phyloP scores from a whole-genome alignment of 352 stramenopile genomes.

The Aphanomyces stellatus region DNA sequence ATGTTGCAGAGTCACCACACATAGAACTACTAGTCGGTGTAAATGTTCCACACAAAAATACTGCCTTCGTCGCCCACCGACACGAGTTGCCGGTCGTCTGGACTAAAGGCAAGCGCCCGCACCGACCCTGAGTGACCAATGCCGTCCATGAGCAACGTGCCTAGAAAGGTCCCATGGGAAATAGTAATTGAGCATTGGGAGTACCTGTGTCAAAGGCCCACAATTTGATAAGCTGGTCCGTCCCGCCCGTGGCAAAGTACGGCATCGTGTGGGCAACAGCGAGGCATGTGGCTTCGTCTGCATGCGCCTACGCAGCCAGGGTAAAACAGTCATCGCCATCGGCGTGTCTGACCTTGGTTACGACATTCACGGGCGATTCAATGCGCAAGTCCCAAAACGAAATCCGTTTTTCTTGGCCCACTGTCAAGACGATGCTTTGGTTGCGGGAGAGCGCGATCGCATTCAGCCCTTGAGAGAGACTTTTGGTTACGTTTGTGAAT shows the following conservation, averaged over 20 bases:
- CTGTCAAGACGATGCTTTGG: conserved; percentile 84
- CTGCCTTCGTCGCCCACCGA: conserved; percentile 86
- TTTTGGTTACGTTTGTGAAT: neutral
- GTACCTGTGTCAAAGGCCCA: conserved; percentile 59
- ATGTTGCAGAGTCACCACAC: conserved; percentile 33
- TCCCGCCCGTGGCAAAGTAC: conserved; percentile 84
- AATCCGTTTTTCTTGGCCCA: conserved; percentile 89
- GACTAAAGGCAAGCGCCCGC: conserved; percentile 71
- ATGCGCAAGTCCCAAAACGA: conserved; percentile 89
- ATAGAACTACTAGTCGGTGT: conserved; percentile 30
- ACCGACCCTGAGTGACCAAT: conserved; percentile 74
- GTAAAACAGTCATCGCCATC: neutral
- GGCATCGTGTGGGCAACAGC: conserved; percentile 73
- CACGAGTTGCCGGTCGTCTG: conserved; percentile 88
- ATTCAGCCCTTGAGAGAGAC: conserved; percentile 59
- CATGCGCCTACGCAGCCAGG: conserved; percentile 27
- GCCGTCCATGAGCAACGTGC: conserved; percentile 55
- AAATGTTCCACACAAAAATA: conserved; percentile 91
- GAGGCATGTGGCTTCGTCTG: conserved; percentile 85
- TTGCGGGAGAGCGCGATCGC: conserved; percentile 80
- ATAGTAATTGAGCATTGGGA: conserved; percentile 12
- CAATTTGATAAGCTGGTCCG: conserved; percentile 80
- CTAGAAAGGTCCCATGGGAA: neutral
- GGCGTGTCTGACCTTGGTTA: conserved; percentile 32
- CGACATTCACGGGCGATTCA: conserved; percentile 66